Conservation (phyloP, 1,284 basidiomycete genomes). For the Ceraceosorus guamensis region DNA sequence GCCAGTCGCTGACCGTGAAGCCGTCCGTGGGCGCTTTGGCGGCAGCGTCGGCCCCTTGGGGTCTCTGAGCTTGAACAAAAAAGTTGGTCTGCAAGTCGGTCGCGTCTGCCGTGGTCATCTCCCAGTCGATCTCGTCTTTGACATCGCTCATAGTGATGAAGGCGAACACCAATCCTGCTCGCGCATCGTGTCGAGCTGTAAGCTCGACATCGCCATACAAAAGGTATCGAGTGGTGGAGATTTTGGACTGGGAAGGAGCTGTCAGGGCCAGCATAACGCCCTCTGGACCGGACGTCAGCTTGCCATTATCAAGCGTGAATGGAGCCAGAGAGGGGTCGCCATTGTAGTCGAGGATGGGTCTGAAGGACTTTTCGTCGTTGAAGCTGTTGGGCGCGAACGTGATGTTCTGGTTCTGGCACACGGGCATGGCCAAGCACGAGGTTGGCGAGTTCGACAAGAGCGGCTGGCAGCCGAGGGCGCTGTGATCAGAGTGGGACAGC, state of each 20-base stretch:
- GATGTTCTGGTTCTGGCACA: constrained; percentile 28
- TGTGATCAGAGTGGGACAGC: too few species aligned
- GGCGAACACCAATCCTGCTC: constrained; percentile 31
- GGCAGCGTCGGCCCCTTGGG: constrained; percentile 7
- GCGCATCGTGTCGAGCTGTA: constrained; percentile 28
- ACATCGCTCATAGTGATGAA: constrained; percentile 34
- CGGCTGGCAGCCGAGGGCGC: constrained; percentile 41
- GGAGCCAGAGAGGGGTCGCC: constrained; percentile 23
- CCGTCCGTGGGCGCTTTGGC: background rate
- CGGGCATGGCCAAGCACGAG: constrained; percentile 36
- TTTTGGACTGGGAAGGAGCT: constrained; percentile 22
- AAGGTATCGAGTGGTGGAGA: constrained; percentile 40
- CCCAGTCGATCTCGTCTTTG: constrained; percentile 37
- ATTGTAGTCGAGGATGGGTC: constrained; percentile 35
- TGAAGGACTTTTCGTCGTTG: constrained; percentile 29
- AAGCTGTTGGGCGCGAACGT: constrained; percentile 21
- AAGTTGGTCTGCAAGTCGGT: constrained; percentile 25
- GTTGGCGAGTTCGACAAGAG: constrained; percentile 22
- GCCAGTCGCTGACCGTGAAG: constrained; percentile 13
- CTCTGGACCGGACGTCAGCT: constrained; percentile 29
- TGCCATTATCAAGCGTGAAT: constrained; percentile 40
- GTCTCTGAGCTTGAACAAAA: constrained; percentile 17
- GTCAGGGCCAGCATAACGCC: constrained; percentile 37
- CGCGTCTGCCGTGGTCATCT: constrained; percentile 23
- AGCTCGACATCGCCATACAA: constrained; percentile 37